A percentile compares a stretch with the other conserved stretches of the same genome.
phyloP scores from a whole-genome alignment of 169 alveolate species.

The Plasmodium chabaudi region DNA sequence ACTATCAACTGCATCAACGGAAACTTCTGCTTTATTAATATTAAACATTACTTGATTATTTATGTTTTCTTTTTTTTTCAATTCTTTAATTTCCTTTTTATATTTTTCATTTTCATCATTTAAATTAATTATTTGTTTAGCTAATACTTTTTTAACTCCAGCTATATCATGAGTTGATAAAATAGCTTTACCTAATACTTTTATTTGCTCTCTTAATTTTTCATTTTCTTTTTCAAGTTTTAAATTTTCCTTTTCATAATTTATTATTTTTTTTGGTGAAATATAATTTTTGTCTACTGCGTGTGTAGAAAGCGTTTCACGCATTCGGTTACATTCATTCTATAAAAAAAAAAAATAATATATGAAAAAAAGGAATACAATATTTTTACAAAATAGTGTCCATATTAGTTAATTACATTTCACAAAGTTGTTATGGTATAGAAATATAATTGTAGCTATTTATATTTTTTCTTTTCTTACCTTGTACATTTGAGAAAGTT shows the following conservation, averaged over 20 bases:
- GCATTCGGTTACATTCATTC: conserved; percentile 58
- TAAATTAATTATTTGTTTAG: conserved; percentile 30
- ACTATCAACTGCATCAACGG: conserved; percentile 62
- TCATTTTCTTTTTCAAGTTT: conserved; percentile 56
- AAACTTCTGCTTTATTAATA: conserved; percentile 31
- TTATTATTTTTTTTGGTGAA: neutral
- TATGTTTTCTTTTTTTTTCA: conserved; percentile 15
- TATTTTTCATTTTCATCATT: conserved; percentile 65
- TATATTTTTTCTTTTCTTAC: neutral
- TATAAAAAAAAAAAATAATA: neutral
- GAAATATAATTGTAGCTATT: neutral
- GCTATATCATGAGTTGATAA: conserved; percentile 37
- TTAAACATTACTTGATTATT: conserved; percentile 33
- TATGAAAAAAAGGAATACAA: no score
- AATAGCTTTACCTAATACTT: conserved; percentile 34
- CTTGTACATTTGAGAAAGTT: conserved; percentile 42
- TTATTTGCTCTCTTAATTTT: conserved; percentile 35
- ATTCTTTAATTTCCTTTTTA: conserved; percentile 28
- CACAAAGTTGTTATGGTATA: no score
- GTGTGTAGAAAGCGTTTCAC: conserved; percentile 28
- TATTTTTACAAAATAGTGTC: neutral
- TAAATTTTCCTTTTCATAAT: conserved; percentile 28
- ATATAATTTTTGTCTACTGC: neutral
- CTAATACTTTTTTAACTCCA: conserved; percentile 39
- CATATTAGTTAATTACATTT: neutral